Percentiles rank a stretch among this genome's conserved stretches.
phyloP scores from a whole-genome alignment of 805 yeast species.

The Diddensiella transvaalensis region DNA sequence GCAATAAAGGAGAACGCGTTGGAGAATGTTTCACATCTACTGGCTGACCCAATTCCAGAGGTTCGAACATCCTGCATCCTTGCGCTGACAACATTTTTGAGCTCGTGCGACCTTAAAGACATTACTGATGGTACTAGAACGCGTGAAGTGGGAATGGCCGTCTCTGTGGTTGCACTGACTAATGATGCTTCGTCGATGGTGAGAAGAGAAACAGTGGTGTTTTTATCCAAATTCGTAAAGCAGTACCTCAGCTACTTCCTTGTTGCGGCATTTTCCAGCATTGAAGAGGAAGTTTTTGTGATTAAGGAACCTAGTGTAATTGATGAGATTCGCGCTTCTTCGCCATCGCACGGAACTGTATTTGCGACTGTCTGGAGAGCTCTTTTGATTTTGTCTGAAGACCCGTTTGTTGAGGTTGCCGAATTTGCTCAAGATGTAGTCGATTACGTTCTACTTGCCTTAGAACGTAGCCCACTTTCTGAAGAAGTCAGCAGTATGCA shows the following conservation, averaged over 20 bases:
- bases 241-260: constrained; percentile 70
- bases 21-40: constrained; percentile 46
- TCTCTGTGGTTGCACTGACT: constrained; percentile 60
- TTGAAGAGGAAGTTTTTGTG: constrained; percentile 73
- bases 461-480: constrained; percentile 63
- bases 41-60: constrained; percentile 91
- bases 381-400: constrained; percentile 72
- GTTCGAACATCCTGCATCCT: constrained; percentile 80
- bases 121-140: constrained; percentile 10
- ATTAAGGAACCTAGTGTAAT: constrained; percentile 51
- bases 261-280: constrained; percentile 80
- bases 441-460: constrained; percentile 62
- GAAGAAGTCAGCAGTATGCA: constrained; percentile 52
- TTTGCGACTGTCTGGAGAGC: constrained; percentile 88
- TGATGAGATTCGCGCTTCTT: constrained; percentile 57
- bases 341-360: constrained; percentile 84
- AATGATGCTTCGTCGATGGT: constrained; percentile 90
- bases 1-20: constrained; percentile 62
- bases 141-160: constrained; percentile 65
- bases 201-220: constrained; percentile 75
- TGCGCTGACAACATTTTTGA: constrained; percentile 66
- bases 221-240: constrained; percentile 68
- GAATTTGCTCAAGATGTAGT: constrained; percentile 68
- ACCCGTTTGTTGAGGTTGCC: constrained; percentile 80
- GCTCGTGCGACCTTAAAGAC: constrained; percentile 29